Evolutionary conservation across 768 basidiomycete genomes (phyloP), one percentile per base, ranked within the genome.

Genomic region (Mrakia gelida): DNA sequence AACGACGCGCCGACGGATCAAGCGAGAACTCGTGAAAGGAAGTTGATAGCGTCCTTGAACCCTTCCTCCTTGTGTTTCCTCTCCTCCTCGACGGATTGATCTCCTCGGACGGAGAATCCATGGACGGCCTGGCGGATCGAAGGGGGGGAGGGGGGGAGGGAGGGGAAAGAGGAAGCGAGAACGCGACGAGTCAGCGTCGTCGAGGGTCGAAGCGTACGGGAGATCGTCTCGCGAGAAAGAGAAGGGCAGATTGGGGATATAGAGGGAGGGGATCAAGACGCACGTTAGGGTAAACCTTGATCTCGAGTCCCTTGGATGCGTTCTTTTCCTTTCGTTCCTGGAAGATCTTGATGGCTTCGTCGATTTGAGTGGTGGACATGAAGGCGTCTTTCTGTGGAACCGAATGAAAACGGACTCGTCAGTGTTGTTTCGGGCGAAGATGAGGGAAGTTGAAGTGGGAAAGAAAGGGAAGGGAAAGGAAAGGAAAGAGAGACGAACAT

Each of bases 81-180:
- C 80, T 84, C 82, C 65, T 82, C 79, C 43, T 71, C 78, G 38
- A 77, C 78, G 45, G 74, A 61, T 45, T 82, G 71, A 78, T 85
- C 84, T 16, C 83, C 84, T 56, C 84, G 80, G 28, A 85, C 81
- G 5, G 84, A 72, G 80, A 84, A 85, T 5, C 84, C 83, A 70
- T 83, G 83, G 0, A 83, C 83, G 7, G 81, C 81, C 67, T 80
- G 61, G 21, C 7, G 62, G 9, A 34, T 30, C 8, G 18, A 65
- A 21, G 11, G 16, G 65, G 65, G 6, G 21, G 23, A 65, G 15
- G 23, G 32, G 30, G 62, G 5, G 15, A 7, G 9, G 2, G 16
- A 49, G 15, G 71, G 63, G 67, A 41, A 77, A 72, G 75, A 52
- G 45, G 26, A 72, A 23, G 9, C 21, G 63, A 61, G 26, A 61